These are phyloP conservation scores for Paraleonurus japonicus DNA, from an alignment of 257 asterid species.

Conservation along the genomic window DNA sequence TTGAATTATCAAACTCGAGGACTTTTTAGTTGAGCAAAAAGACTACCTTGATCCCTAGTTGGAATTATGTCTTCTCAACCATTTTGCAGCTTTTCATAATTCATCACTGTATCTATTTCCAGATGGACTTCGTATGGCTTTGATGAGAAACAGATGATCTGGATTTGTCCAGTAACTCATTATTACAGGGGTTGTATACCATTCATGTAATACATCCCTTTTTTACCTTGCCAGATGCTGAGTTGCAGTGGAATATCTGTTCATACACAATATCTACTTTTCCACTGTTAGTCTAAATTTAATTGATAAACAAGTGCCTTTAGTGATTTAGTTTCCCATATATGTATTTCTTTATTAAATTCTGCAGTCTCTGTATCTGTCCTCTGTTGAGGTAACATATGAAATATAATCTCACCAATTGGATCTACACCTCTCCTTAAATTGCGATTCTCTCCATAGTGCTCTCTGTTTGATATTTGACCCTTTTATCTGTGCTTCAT, in stretches of 20 bases:
- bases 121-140: neutral
- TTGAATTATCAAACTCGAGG: neutral
- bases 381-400: neutral
- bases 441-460: neutral
- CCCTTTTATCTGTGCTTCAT: neutral
- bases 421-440: neutral
- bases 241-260: neutral
- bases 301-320: neutral
- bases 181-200: neutral
- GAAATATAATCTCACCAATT: neutral
- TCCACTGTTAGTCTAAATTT: neutral
- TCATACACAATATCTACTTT: neutral
- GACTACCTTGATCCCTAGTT: neutral
- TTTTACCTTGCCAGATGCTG: neutral
- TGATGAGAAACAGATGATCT: neutral
- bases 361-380: neutral
- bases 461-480: neutral
- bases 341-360: neutral
- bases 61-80: neutral
- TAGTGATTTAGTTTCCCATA: neutral
- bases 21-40: constrained; percentile 3
- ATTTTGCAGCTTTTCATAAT: neutral
- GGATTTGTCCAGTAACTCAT: neutral
- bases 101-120: neutral
- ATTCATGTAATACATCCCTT: neutral